Evolutionary conservation across 352 stramenopile species (phyloP), one percentile per base, ranked within the genome.

Genomic region (Aphanomyces astaci): DNA sequence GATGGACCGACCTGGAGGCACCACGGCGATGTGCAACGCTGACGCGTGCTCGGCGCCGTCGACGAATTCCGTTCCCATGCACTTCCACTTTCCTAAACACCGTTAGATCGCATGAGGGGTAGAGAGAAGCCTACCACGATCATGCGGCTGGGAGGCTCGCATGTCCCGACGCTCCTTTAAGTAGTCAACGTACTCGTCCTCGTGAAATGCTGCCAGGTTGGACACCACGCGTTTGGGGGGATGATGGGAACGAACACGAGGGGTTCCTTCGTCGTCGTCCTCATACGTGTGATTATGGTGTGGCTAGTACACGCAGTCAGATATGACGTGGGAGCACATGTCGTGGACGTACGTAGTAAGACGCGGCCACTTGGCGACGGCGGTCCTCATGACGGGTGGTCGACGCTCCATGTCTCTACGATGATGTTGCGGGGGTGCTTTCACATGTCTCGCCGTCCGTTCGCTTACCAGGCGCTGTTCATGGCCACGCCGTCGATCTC

Each of bases 31-130:
- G 36, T 68, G 43, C 31, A 68, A 19, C 9, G 27, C 7, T 15
- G 36, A 68, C 39, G 62, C 25, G 27, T 68, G 62, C 9, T 68
- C 33, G 30, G 2, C 62, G 3, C 48, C 62, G n/a, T 49, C n/a
- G 13, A 68, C 32, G 17, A 32, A 46, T 19, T 46, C 22, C 11
- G 62, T 68, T 24, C 62, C 62, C 46, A 68, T 68, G 51, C 62
- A 68, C 24, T 68, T 68, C 62, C 62, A 68, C 59, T 59, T 68
- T 0, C 62, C 62, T 68, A 39, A n/a, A n/a, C n/a, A n/a, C n/a
- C n/a, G n/a, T n/a, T n/a, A n/a, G n/a, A n/a, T n/a, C n/a, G n/a
- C n/a, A n/a, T n/a, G n/a, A n/a, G n/a, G n/a, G n/a, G n/a, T n/a
- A n/a, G n/a, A n/a, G n/a, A n/a, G 0, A 24, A 13, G n/a, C 31